A percentile compares a stretch with the other conserved stretches of the same genome.
Conservation (phyloP, 805 yeast species). For the Geotrichum ghanense region DNA sequence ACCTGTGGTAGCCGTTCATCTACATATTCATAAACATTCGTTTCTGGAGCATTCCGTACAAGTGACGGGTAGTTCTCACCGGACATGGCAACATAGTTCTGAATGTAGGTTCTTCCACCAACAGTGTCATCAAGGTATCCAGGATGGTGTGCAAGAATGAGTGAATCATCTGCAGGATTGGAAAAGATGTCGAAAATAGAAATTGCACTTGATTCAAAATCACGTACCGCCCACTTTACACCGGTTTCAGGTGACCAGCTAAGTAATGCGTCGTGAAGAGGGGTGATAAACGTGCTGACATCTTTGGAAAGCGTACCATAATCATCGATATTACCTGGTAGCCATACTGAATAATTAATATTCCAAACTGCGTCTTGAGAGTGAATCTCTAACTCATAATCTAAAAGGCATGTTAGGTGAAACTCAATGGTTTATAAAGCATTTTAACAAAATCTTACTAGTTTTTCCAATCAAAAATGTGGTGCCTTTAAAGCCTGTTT, state of each 20-base stretch:
- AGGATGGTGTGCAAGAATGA: background rate
- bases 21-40: slow-evolving; percentile 24
- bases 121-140: background rate
- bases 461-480: background rate
- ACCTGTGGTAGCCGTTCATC: background rate
- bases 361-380: background rate
- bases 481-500: background rate
- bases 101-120: background rate
- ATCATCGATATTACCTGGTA: background rate
- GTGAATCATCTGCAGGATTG: slow-evolving; percentile 1
- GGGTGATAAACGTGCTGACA: background rate
- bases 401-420: background rate
- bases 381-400: background rate
- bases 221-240: background rate
- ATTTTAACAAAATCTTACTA: background rate
- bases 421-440: background rate
- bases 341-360: background rate
- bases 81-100: slow-evolving; percentile 51
- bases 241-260: background rate
- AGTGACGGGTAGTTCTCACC: slow-evolving; percentile 67
- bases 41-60: slow-evolving; percentile 66
- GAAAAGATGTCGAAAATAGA: background rate
- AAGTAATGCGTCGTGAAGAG: slow-evolving; percentile 1
- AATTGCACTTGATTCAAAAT: background rate
- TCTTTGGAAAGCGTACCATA: background rate